Percentiles rank a stretch among this genome's conserved stretches.
Evolutionary conservation across 495 filamentous ascomycete species (phyloP).

Genomic region (Podospora anserina): DNA sequence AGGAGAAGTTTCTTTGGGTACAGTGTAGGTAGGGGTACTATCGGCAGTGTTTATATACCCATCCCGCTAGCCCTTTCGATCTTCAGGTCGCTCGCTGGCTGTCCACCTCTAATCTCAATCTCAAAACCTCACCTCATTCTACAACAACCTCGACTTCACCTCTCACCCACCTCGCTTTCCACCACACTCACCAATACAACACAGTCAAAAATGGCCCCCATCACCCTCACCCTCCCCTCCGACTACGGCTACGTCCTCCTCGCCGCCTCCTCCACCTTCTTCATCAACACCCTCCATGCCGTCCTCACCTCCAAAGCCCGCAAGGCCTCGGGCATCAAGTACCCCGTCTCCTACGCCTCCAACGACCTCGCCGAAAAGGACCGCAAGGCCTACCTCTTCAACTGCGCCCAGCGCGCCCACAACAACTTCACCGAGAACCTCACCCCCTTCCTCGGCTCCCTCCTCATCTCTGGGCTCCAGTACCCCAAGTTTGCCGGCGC

Average conservation of each 20-base stretch:
- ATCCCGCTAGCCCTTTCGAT: background rate
- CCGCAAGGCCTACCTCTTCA: constrained; percentile 44
- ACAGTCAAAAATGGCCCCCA: background rate
- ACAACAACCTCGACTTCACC: background rate
- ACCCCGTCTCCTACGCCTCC: constrained; percentile 63
- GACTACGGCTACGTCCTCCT: constrained; percentile 57
- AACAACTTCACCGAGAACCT: constrained; percentile 67
- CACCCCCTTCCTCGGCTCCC: constrained; percentile 53
- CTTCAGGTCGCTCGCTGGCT: background rate
- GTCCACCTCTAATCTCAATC: constrained; percentile 1
- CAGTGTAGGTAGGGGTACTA: background rate
- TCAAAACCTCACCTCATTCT: background rate
- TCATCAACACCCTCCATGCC: constrained; percentile 55
- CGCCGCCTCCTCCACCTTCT: constrained; percentile 56
- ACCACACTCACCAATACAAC: background rate
- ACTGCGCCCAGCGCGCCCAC: constrained; percentile 69
- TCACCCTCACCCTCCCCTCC: constrained; percentile 30
- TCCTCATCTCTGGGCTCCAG: constrained; percentile 54
- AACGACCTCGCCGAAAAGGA: constrained; percentile 57
- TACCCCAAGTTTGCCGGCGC: constrained; percentile 54
- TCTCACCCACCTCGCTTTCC: background rate
- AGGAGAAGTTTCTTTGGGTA: background rate
- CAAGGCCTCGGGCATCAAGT: constrained; percentile 54
- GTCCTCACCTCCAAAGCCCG: constrained; percentile 46
- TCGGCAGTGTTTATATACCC: background rate